Conservation (phyloP, 495 filamentous ascomycete genomes). For the Acidomyces sp. region DNA sequence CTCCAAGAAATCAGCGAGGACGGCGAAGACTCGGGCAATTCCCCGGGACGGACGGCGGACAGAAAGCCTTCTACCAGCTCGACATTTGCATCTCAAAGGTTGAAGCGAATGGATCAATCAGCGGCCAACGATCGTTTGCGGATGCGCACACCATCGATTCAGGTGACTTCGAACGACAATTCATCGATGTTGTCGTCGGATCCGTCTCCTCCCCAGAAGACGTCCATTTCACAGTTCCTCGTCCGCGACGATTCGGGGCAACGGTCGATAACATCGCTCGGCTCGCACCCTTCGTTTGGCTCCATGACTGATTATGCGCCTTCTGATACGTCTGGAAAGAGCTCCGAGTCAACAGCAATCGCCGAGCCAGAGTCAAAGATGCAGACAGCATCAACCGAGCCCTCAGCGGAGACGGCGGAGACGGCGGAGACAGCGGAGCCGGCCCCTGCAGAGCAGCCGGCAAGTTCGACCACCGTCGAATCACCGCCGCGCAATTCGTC, state of each 20-base stretch:
- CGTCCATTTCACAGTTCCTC: slow-evolving; percentile 14
- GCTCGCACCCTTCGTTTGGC: slow-evolving; percentile 6
- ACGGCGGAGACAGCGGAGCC: neutral
- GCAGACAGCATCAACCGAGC: no score
- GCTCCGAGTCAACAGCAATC: slow-evolving; percentile 1
- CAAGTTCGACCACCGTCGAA: neutral
- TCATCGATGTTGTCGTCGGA: neutral
- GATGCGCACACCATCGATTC: slow-evolving; percentile 7
- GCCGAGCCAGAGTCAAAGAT: no score
- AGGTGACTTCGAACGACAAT: slow-evolving; percentile 6
- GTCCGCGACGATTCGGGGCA: slow-evolving; percentile 17
- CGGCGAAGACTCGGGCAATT: slow-evolving; percentile 46
- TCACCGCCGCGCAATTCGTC: neutral
- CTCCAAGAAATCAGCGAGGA: slow-evolving; percentile 85
- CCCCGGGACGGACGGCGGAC: slow-evolving; percentile 20
- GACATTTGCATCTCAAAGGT: slow-evolving; percentile 8
- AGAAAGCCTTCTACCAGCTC: slow-evolving; percentile 1
- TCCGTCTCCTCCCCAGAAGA: slow-evolving; percentile 1
- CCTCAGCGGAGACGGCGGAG: no score
- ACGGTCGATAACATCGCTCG: slow-evolving; percentile 14
- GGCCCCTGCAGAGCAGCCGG: neutral
- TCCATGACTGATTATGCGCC: slow-evolving; percentile 10
- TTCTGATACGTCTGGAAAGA: slow-evolving; percentile 10
- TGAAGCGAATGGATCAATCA: slow-evolving; percentile 13
- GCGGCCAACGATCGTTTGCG: neutral